Evolutionary conservation across 305 asterid genomes (phyloP).

Genomic region (Solanum hybrid): DNA sequence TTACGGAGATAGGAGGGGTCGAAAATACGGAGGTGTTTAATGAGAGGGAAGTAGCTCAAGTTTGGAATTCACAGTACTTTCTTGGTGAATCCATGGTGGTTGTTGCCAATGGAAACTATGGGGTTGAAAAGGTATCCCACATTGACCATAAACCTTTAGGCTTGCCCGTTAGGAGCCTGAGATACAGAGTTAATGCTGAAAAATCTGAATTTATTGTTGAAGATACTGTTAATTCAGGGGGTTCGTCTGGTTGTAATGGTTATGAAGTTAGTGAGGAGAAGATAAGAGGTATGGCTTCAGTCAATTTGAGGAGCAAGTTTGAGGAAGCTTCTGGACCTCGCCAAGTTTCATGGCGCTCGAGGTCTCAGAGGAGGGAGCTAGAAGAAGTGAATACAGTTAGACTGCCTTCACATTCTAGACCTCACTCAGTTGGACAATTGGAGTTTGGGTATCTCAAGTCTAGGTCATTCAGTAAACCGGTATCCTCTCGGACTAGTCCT

Average conservation of each 20-base stretch:
- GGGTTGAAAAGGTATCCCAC: neutral
- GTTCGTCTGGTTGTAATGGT: constrained; percentile 11
- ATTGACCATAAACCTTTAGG: constrained; percentile 58
- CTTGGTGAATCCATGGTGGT: constrained; percentile 50
- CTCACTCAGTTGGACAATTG: constrained; percentile 42
- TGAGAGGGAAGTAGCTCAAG: constrained; percentile 20
- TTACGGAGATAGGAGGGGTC: constrained; percentile 9
- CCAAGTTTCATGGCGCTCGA: constrained; percentile 36
- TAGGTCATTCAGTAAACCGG: neutral
- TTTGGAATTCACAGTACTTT: constrained; percentile 34
- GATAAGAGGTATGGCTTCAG: constrained; percentile 42
- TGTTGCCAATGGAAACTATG: constrained; percentile 36
- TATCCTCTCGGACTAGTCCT: neutral
- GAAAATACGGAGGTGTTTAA: constrained; percentile 8
- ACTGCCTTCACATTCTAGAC: constrained; percentile 26
- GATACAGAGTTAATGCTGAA: constrained; percentile 32
- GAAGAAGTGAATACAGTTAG: constrained; percentile 15
- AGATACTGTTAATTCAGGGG: constrained; percentile 16
- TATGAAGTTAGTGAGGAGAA: constrained; percentile 27
- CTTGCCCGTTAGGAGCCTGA: constrained; percentile 68
- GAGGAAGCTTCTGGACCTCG: constrained; percentile 39
- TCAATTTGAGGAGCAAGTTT: constrained; percentile 53
- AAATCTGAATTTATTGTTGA: constrained; percentile 17
- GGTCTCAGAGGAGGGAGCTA: constrained; percentile 33
- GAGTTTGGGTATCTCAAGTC: constrained; percentile 33